Evolutionary conservation across 345 rosid genomes (phyloP).

Genomic region (Eucalyptus pauciflora): DNA sequence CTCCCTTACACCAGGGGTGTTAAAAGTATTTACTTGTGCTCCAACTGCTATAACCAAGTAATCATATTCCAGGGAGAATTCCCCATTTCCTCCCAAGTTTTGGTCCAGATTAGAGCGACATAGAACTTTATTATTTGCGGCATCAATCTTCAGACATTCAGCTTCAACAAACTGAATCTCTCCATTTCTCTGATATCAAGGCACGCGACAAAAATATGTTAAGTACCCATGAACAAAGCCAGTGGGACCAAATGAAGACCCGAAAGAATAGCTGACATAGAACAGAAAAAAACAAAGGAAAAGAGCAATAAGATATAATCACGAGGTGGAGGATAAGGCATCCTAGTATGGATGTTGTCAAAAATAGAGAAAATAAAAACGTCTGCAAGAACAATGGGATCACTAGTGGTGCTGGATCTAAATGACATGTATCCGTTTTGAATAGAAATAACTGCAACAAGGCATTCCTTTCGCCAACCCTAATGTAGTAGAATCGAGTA

Average conservation of each 20-base stretch:
- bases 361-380: background rate
- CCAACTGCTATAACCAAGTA: slow-evolving; percentile 83
- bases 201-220: background rate
- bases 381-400: background rate
- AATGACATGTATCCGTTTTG: background rate
- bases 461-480: background rate
- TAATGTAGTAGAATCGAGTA: background rate
- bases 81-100: slow-evolving; percentile 37
- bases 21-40: slow-evolving; percentile 89
- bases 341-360: background rate
- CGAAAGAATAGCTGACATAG: background rate
- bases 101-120: slow-evolving; percentile 48
- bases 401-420: background rate
- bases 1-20: slow-evolving; percentile 90
- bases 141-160: slow-evolving; percentile 74
- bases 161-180: slow-evolving; percentile 83
- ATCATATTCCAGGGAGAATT: slow-evolving; percentile 73
- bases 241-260: background rate
- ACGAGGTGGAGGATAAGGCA: background rate
- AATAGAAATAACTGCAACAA: background rate
- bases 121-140: slow-evolving; percentile 42
- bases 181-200: slow-evolving; percentile 48
- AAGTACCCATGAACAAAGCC: background rate
- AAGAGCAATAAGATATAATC: background rate
- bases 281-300: background rate